Percentiles rank a stretch among this genome's conserved stretches.
phyloP scores from a whole-genome alignment of 2,329 filamentous ascomycete species.

The Monilinia polystroma region DNA sequence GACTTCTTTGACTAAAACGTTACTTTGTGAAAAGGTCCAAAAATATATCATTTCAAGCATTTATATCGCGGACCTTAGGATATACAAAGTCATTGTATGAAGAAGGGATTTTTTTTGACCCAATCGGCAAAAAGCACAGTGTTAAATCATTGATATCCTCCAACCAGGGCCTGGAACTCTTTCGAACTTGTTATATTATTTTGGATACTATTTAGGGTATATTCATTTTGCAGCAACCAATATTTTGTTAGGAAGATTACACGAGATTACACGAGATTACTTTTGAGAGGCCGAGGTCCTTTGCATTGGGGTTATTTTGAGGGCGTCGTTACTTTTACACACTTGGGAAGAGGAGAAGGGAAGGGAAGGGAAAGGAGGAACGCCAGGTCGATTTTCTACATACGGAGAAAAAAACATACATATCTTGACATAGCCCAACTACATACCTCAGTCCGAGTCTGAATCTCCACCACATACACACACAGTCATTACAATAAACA shows the following conservation, averaged over 20 bases:
- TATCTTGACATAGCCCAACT: conserved; percentile 1
- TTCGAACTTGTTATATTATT: neutral
- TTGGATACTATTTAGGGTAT: neutral
- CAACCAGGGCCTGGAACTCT: neutral
- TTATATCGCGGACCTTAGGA: neutral
- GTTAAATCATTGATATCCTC: conserved; percentile 3
- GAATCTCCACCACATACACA: neutral
- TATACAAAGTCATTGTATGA: conserved; percentile 1
- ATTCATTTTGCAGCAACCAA: neutral
- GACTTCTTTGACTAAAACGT: neutral
- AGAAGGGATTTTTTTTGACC: neutral
- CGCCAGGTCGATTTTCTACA: neutral
- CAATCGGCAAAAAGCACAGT: neutral
- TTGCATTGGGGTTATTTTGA: too few relatives aligned
- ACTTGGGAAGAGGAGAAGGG: neutral
- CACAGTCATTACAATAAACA: neutral
- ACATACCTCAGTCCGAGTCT: neutral
- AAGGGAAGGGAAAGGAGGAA: too few relatives aligned
- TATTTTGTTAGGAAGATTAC: neutral
- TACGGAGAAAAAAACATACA: neutral
- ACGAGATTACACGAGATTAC: neutral
- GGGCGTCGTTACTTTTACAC: neutral
- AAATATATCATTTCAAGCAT: neutral
- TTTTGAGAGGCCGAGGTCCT: neutral
- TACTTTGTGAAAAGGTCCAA: neutral